Evolutionary conservation across 768 basidiomycete genomes (phyloP).

Genomic region (Psilocybe cubensis): DNA sequence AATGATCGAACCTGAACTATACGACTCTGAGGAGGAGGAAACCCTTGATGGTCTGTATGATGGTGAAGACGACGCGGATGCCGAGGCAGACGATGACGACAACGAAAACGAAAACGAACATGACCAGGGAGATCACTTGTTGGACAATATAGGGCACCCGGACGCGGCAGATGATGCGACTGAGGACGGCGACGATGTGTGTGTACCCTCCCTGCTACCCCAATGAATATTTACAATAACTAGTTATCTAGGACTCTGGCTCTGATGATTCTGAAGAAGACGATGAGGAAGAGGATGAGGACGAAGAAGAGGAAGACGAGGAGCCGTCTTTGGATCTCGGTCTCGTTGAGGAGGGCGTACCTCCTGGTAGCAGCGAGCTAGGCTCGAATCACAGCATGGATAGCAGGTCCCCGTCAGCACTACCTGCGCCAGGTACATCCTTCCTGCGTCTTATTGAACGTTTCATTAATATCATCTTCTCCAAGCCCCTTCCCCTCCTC

Average conservation of each 20-base stretch:
- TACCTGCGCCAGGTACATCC: constrained; percentile 17
- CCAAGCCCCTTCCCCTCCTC: constrained; percentile 19
- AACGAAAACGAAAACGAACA: constrained; percentile 60
- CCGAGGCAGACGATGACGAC: constrained; percentile 50
- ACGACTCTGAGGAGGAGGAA: constrained; percentile 59
- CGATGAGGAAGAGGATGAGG: constrained; percentile 29
- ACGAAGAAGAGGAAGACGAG: constrained; percentile 30
- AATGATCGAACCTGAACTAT: constrained; percentile 12
- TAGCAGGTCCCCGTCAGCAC: constrained; percentile 17
- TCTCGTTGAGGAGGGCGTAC: constrained; percentile 25
- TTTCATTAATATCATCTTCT: not conserved
- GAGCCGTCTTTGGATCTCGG: constrained; percentile 30
- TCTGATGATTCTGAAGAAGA: constrained; percentile 63
- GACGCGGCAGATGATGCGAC: constrained; percentile 60
- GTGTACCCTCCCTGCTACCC: constrained; percentile 27
- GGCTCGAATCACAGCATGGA: constrained; percentile 18
- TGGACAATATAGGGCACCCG: constrained; percentile 43
- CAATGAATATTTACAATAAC: not conserved
- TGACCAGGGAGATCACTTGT: constrained; percentile 44
- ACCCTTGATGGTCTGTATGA: constrained; percentile 46
- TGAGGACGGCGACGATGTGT: constrained; percentile 72
- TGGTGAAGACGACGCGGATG: constrained; percentile 45
- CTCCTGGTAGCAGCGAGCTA: constrained; percentile 23
- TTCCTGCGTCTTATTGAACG: not conserved
- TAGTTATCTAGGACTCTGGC: constrained; percentile 44